Evolutionary conservation across 345 rosid species (phyloP).

Genomic region (Jatropha curcas): DNA sequence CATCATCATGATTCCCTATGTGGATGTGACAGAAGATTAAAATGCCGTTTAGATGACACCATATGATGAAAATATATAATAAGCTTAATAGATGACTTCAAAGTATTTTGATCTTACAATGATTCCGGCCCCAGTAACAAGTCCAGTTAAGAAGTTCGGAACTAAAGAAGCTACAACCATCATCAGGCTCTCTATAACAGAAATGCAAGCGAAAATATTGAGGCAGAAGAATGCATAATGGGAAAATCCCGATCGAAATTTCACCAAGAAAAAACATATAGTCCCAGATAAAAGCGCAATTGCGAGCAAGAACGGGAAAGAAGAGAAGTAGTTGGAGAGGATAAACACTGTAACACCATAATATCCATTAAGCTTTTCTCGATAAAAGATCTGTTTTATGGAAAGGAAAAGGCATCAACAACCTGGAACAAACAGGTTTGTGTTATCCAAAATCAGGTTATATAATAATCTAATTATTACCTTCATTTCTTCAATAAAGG

Average conservation of each 20-base stretch:
- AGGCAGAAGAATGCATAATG: conserved; percentile 64
- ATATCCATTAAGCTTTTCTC: conserved; percentile 69
- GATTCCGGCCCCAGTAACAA: conserved; percentile 69
- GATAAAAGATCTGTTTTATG: conserved; percentile 55
- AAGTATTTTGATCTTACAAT: conserved; percentile 49
- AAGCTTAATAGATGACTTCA: neutral
- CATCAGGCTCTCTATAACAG: conserved; percentile 86
- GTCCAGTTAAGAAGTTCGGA: conserved; percentile 83
- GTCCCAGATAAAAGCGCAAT: conserved; percentile 50
- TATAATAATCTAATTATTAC: conserved; percentile 28
- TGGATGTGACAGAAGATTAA: neutral
- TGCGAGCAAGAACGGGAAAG: conserved; percentile 67
- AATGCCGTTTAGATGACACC: neutral
- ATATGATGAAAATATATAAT: neutral
- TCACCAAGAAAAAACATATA: conserved; percentile 65
- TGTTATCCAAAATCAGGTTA: neutral
- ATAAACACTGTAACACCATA: conserved; percentile 71
- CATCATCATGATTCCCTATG: conserved; percentile 85
- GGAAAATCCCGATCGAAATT: conserved; percentile 57
- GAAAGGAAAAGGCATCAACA: neutral
- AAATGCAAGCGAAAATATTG: conserved; percentile 58
- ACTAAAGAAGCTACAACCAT: conserved; percentile 84
- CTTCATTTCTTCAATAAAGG: conserved; percentile 84
- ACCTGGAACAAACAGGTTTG: neutral
- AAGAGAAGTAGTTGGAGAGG: conserved; percentile 68